A percentile compares a stretch with the other conserved stretches of the same genome.
Conservation (phyloP, 371 early-diverging fungal genomes). For the Rhizomucor miehei region DNA sequence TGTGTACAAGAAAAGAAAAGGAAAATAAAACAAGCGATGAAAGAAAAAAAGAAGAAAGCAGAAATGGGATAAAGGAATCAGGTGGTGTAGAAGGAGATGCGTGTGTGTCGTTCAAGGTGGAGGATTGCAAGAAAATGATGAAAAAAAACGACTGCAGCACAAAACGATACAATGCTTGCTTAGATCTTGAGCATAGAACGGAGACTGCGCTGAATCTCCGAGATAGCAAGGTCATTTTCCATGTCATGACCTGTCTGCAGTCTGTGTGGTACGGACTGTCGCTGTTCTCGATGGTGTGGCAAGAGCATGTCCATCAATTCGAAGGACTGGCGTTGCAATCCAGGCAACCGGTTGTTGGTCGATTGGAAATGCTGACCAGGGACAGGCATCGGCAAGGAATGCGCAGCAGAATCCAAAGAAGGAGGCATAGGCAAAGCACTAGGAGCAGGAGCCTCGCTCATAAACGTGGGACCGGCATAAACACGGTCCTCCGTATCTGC, state of each 20-base stretch:
- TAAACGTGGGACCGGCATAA: constrained; percentile 77
- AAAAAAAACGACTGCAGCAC: constrained; percentile 1
- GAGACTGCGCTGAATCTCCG: constrained; percentile 43
- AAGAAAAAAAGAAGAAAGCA: constrained; percentile 2
- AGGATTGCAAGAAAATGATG: constrained; percentile 1
- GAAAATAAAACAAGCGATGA: background rate
- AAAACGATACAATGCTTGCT: constrained; percentile 11
- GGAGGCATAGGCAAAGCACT: constrained; percentile 71
- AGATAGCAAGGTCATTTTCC: constrained; percentile 20
- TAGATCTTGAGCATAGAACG: constrained; percentile 43
- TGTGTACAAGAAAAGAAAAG: too few species aligned
- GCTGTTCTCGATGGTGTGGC: constrained; percentile 10
- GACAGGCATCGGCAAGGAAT: too few species aligned
- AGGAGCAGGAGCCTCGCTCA: constrained; percentile 76
- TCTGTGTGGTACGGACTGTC: background rate
- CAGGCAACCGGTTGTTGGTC: constrained; percentile 3
- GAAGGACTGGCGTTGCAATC: constrained; percentile 29
- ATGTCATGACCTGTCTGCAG: constrained; percentile 14
- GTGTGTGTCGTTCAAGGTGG: constrained; percentile 2
- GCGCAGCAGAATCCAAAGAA: constrained; percentile 36
- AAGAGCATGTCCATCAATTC: constrained; percentile 27
- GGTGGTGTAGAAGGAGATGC: background rate
- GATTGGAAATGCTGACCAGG: constrained; percentile 8
- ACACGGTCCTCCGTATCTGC: constrained; percentile 16
- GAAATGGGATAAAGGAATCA: constrained; percentile 1